Percentiles rank a stretch among this genome's conserved stretches.
Conservation (phyloP, 495 filamentous ascomycete genomes). For the Astrothelium subdiscretum region DNA sequence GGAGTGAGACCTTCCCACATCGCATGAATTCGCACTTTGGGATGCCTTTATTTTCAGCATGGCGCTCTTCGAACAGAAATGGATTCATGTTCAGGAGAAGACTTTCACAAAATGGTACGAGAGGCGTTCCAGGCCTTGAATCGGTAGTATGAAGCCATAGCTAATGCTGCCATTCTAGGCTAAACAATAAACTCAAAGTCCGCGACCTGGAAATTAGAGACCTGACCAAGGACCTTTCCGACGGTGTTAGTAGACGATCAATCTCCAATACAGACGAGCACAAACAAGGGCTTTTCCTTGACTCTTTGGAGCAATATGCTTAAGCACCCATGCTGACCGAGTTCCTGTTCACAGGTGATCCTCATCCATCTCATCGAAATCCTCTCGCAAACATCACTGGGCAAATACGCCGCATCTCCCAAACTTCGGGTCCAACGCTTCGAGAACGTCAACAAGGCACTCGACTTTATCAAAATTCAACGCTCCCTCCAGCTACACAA, state of each 20-base stretch:
- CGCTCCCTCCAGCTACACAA: constrained; percentile 94
- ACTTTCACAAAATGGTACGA: constrained; percentile 96
- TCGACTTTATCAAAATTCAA: constrained; percentile 75
- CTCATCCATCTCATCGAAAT: constrained; percentile 96
- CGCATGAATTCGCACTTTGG: not conserved
- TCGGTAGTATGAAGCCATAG: constrained; percentile 3
- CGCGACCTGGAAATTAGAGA: constrained; percentile 68
- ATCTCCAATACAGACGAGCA: too few species aligned
- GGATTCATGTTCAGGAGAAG: constrained; percentile 96
- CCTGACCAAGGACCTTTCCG: constrained; percentile 76
- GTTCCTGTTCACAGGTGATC: constrained; percentile 50
- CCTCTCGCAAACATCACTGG: constrained; percentile 83
- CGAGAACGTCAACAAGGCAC: constrained; percentile 93
- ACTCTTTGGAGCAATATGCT: too few species aligned
- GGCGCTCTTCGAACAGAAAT: constrained; percentile 69
- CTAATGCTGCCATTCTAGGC: constrained; percentile 40
- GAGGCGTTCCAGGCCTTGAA: constrained; percentile 4
- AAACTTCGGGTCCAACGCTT: constrained; percentile 94
- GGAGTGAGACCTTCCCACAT: not conserved
- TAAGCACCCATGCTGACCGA: not conserved
- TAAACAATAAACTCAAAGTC: constrained; percentile 83
- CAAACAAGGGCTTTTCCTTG: too few species aligned
- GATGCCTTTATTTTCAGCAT: constrained; percentile 25
- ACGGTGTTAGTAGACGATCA: constrained; percentile 56
- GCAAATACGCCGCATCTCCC: constrained; percentile 88